phyloP scores from a whole-genome alignment of 2,329 filamentous ascomycete genomes.

The Fusarium siculi region DNA sequence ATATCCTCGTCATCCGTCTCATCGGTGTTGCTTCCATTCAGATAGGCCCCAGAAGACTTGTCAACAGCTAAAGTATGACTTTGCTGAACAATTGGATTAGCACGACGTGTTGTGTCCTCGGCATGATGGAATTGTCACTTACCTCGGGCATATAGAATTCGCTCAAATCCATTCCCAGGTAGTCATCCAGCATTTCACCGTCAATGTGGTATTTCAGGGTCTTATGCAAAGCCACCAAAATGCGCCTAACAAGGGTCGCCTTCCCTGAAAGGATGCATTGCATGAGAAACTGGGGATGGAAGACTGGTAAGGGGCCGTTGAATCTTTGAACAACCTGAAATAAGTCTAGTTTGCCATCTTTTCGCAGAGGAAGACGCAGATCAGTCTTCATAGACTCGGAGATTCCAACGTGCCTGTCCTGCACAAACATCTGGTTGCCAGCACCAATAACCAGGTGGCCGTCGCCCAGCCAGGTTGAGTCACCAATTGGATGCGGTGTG shows the following conservation, averaged over 20 bases:
- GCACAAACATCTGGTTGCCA: constrained; percentile 90
- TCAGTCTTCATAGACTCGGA: constrained; percentile 68
- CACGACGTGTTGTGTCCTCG: not conserved
- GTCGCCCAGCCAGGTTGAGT: constrained; percentile 89
- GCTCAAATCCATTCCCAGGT: constrained; percentile 73
- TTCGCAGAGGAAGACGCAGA: constrained; percentile 59
- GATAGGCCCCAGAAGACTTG: constrained; percentile 51
- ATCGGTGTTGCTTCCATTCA: constrained; percentile 48
- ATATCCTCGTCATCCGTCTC: constrained; percentile 67
- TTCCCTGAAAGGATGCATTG: constrained; percentile 89
- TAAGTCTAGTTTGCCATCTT: constrained; percentile 70
- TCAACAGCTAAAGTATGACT: constrained; percentile 32
- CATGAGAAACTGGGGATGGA: constrained; percentile 90
- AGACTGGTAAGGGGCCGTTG: constrained; percentile 88
- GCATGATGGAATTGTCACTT: constrained; percentile 7
- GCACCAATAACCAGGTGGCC: constrained; percentile 88
- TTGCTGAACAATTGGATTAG: constrained; percentile 30
- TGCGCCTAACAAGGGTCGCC: constrained; percentile 72
- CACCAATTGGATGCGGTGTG: constrained; percentile 90
- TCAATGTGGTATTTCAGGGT: constrained; percentile 85
- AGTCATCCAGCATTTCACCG: constrained; percentile 82
- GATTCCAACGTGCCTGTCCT: constrained; percentile 78
- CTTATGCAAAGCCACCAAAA: constrained; percentile 77
- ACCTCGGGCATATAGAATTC: constrained; percentile 62
- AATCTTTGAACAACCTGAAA: constrained; percentile 85